These are phyloP conservation scores for Phaeolepiota aurea DNA, from an alignment of 768 basidiomycete genomes.

Conservation along the genomic window DNA sequence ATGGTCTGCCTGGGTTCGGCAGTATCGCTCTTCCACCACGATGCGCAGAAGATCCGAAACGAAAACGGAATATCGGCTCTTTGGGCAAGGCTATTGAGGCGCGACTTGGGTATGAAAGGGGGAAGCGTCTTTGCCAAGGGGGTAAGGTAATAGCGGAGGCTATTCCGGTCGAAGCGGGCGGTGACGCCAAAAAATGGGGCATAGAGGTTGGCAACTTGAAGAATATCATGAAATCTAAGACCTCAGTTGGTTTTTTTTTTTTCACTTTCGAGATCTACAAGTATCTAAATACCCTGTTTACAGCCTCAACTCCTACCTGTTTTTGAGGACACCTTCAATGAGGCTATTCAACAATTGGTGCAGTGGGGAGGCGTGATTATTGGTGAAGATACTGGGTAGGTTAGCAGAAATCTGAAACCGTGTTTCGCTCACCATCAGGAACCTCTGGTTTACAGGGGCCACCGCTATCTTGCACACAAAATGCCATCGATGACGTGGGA, in stretches of 20 bases:
- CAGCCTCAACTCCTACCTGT: constrained; percentile 47
- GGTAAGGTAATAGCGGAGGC: constrained; percentile 20
- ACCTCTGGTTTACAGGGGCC: constrained; percentile 36
- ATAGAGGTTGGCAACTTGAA: constrained; percentile 50
- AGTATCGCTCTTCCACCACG: constrained; percentile 68
- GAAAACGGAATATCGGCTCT: constrained; percentile 65
- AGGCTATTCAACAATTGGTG: constrained; percentile 70
- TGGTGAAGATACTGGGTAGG: constrained; percentile 58
- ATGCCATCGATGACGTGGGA: constrained; percentile 58
- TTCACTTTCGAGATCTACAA: constrained; percentile 8
- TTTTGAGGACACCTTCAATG: constrained; percentile 70
- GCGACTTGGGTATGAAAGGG: constrained; percentile 52
- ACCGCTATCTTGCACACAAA: constrained; percentile 69
- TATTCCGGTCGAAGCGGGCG: constrained; percentile 41
- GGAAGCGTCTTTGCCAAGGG: constrained; percentile 56
- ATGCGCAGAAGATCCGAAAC: constrained; percentile 70
- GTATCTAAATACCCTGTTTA: constrained; percentile 5
- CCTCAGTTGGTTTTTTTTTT: constrained; percentile 32
- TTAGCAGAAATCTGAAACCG: constrained; percentile 5
- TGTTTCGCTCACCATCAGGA: background rate
- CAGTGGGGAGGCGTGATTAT: constrained; percentile 68
- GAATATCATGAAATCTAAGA: constrained; percentile 48
- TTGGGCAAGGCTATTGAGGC: constrained; percentile 69
- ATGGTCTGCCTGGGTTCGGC: constrained; percentile 74
- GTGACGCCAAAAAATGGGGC: constrained; percentile 76